A percentile compares a stretch with the other conserved stretches of the same genome.
phyloP scores from a whole-genome alignment of 1,284 basidiomycete genomes.

The Leccinum pachyderme region DNA sequence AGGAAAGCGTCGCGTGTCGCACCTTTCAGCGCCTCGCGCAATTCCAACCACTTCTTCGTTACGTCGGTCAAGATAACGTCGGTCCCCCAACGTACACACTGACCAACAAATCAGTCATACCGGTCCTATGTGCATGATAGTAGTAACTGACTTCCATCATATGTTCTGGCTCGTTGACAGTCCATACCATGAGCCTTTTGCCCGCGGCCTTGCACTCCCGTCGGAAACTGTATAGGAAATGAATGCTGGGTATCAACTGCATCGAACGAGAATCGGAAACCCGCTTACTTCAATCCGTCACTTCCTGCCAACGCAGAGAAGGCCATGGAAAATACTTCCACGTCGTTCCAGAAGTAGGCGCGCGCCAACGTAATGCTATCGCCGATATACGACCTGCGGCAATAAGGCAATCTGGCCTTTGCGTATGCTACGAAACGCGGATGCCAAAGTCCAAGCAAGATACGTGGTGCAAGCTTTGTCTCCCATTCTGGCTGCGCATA shows the following conservation, averaged over 20 bases:
- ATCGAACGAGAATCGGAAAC: neutral
- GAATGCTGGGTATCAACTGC: constrained; percentile 23
- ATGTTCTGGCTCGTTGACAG: constrained; percentile 86
- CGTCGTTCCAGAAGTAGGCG: constrained; percentile 89
- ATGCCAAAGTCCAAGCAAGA: constrained; percentile 91
- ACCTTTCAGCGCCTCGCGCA: constrained; percentile 70
- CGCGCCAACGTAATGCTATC: constrained; percentile 66
- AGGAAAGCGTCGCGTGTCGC: constrained; percentile 22
- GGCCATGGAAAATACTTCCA: constrained; percentile 85
- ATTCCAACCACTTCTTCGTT: constrained; percentile 73
- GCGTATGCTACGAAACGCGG: constrained; percentile 85
- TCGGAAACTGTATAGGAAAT: constrained; percentile 59
- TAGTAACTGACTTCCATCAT: constrained; percentile 81
- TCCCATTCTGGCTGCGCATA: constrained; percentile 74
- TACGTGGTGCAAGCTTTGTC: constrained; percentile 81
- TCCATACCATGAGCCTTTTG: constrained; percentile 95
- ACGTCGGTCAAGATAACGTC: constrained; percentile 89
- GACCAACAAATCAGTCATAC: constrained; percentile 5
- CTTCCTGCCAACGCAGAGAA: constrained; percentile 74
- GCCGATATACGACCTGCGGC: constrained; percentile 86
- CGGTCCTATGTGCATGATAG: neutral
- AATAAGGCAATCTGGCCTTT: constrained; percentile 74
- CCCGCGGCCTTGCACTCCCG: constrained; percentile 74
- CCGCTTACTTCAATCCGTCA: constrained; percentile 65
- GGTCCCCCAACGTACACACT: constrained; percentile 88